phyloP scores from a whole-genome alignment of 768 basidiomycete species.

The Suillus paluster region DNA sequence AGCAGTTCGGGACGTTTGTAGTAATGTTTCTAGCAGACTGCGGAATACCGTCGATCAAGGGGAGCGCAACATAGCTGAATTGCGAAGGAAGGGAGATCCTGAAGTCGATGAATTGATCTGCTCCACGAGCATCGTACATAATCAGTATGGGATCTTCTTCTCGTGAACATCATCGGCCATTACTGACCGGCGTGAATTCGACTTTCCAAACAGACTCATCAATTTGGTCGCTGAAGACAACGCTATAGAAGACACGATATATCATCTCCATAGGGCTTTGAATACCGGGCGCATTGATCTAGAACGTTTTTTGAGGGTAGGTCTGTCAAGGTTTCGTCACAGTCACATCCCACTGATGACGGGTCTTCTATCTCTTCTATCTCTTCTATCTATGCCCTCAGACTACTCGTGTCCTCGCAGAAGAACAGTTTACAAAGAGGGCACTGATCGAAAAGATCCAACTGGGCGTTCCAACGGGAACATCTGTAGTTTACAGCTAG shows the following conservation, averaged over 20 bases:
- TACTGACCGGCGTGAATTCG: conserved; percentile 21
- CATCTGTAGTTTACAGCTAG: conserved; percentile 42
- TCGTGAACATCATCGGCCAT: background rate
- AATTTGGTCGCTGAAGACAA: conserved; percentile 99
- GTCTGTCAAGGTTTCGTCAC: conserved; percentile 22
- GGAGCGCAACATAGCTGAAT: conserved; percentile 75
- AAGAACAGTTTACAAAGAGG: conserved; percentile 97
- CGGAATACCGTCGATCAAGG: conserved; percentile 64
- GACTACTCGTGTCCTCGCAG: conserved; percentile 85
- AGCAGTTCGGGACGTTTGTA: conserved; percentile 92
- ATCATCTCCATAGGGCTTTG: conserved; percentile 92
- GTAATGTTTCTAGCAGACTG: conserved; percentile 71
- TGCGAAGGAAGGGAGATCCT: conserved; percentile 85
- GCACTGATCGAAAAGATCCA: conserved; percentile 93
- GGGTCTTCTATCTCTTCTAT: conserved; percentile 20
- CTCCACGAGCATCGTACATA: conserved; percentile 93
- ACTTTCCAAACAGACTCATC: conserved; percentile 64
- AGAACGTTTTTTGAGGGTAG: conserved; percentile 91
- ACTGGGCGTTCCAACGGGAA: conserved; percentile 56
- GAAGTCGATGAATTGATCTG: conserved; percentile 97
- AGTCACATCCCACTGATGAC: conserved; percentile 21
- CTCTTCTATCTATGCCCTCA: conserved; percentile 32
- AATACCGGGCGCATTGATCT: conserved; percentile 92
- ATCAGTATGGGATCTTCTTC: conserved; percentile 64
- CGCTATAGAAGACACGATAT: conserved; percentile 97